phyloP scores from a whole-genome alignment of 2,329 filamentous ascomycete genomes.

The Sporothrix mexicana region DNA sequence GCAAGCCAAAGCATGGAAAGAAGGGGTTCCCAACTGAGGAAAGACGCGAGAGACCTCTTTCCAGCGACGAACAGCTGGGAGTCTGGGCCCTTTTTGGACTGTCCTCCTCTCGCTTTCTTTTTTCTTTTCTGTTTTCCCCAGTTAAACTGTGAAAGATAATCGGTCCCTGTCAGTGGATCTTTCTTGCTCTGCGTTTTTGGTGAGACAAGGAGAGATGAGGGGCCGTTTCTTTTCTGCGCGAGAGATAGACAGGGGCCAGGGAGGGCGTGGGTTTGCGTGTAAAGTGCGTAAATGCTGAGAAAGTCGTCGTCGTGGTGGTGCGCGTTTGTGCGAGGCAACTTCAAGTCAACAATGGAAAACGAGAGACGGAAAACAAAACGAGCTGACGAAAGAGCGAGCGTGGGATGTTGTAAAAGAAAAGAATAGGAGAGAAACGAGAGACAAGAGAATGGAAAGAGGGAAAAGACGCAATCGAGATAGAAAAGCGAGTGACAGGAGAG shows the following conservation, averaged over 20 bases:
- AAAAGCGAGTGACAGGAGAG: slow-evolving; percentile 3
- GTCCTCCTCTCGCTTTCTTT: slow-evolving; percentile 4
- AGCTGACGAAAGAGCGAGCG: background rate
- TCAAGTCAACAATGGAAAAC: background rate
- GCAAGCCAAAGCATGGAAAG: background rate
- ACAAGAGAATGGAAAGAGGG: background rate
- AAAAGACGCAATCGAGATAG: slow-evolving; percentile 13
- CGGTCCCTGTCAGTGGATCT: slow-evolving; percentile 25
- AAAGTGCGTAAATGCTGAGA: slow-evolving; percentile 10
- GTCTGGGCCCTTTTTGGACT: slow-evolving; percentile 22
- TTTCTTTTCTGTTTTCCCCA: slow-evolving; percentile 27
- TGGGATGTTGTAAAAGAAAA: background rate
- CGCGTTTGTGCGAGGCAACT: slow-evolving; percentile 6
- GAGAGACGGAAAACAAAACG: background rate
- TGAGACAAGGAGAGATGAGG: slow-evolving; percentile 32
- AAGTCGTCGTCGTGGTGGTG: background rate
- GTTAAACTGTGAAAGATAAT: background rate
- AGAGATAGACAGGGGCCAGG: slow-evolving; percentile 25
- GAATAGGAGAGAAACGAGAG: background rate
- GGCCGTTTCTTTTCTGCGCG: slow-evolving; percentile 18
- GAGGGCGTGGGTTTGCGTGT: slow-evolving; percentile 5
- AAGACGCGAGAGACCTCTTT: background rate
- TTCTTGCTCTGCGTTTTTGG: slow-evolving; percentile 30
- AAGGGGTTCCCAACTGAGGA: background rate
- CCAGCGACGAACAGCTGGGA: background rate